phyloP scores from a whole-genome alignment of 129 eudicot genomes.

The Tagetes erecta region DNA sequence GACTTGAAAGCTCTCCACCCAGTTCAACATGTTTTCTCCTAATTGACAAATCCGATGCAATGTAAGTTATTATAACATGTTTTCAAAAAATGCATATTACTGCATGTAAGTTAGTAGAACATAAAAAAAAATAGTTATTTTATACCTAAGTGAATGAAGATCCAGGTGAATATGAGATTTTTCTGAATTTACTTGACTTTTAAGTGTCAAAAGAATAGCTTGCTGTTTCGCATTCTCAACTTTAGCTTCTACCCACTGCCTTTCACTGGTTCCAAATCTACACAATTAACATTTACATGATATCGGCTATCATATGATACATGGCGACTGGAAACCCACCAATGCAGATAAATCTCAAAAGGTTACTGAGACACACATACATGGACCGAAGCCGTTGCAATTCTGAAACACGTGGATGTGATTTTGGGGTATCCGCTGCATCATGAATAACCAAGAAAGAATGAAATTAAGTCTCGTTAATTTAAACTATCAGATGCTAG shows the following conservation, averaged over 20 bases:
- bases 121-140: not conserved
- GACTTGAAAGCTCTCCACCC: not conserved
- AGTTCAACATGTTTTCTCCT: conserved; percentile 51
- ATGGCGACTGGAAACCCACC: not conserved
- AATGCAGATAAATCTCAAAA: not conserved
- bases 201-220: conserved; percentile 82
- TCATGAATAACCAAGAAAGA: not conserved
- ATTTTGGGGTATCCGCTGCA: conserved; percentile 70
- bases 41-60: conserved; percentile 9
- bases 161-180: conserved; percentile 99
- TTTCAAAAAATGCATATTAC: conserved; percentile 3
- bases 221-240: conserved; percentile 99
- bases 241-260: conserved; percentile 99
- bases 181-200: conserved; percentile 94
- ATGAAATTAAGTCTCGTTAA: not conserved
- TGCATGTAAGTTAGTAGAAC: conserved; percentile 13
- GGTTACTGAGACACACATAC: conserved; percentile 52
- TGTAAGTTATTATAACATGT: not conserved
- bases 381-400: conserved; percentile 96
- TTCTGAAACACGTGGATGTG: conserved; percentile 93
- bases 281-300: not conserved
- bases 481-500: not conserved
- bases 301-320: not conserved
- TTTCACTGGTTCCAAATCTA: conserved; percentile 98
- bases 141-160: conserved; percentile 95